Percentiles rank a stretch among this genome's conserved stretches.
Conservation (phyloP, 225 moss, liverwort and hornwort species). For the Ulota crispa region DNA sequence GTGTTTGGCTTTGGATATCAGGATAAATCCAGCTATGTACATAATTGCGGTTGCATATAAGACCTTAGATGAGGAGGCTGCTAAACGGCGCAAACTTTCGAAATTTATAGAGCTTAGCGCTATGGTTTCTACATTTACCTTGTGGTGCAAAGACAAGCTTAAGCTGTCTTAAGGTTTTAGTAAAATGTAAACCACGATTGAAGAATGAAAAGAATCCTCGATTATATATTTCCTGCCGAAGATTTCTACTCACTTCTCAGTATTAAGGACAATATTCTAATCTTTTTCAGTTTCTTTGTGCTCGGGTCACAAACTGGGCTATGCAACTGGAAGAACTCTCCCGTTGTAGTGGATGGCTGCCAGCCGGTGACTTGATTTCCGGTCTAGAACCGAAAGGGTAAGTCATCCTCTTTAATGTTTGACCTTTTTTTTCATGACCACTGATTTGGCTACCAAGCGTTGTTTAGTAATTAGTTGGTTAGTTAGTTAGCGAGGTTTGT, state of each 20-base stretch:
- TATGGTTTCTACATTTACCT: constrained; percentile 36
- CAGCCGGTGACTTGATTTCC: not conserved
- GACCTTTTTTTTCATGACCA: not conserved
- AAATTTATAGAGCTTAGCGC: constrained; percentile 35
- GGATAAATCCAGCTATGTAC: constrained; percentile 92
- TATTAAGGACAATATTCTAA: not conserved
- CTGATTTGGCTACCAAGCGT: not conserved
- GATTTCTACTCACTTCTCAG: not conserved
- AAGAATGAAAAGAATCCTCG: not conserved
- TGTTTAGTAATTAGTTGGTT: not conserved
- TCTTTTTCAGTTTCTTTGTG: not conserved
- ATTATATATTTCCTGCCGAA: not conserved
- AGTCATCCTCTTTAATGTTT: not conserved
- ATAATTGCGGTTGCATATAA: constrained; percentile 93
- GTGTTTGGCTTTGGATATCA: constrained; percentile 40
- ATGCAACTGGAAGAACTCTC: not conserved
- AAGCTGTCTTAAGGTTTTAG: constrained; percentile 24
- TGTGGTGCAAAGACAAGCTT: constrained; percentile 62
- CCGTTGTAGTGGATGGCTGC: not conserved
- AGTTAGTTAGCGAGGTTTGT: not conserved
- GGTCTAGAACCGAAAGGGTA: constrained; percentile 6
- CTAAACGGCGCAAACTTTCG: constrained; percentile 41
- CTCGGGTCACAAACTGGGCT: not conserved
- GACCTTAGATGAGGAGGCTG: constrained; percentile 92
- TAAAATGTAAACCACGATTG: constrained; percentile 1